Conservation (phyloP, 2,329 filamentous ascomycete species). For the Parascedosporium putredinis region DNA sequence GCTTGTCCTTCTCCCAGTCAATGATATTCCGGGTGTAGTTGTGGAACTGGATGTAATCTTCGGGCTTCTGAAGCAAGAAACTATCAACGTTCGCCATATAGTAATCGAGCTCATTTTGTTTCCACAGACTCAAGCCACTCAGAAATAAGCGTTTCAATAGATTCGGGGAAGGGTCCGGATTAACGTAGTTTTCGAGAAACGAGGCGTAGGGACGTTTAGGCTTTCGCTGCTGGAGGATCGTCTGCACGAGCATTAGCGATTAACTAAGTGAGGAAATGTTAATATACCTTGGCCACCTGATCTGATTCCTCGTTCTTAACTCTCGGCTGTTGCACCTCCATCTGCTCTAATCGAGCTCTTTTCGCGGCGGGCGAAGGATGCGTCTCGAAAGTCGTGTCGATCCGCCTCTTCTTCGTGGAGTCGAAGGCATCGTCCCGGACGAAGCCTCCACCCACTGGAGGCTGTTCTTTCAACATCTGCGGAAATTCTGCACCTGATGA, state of each 20-base stretch:
- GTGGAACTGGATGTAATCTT: slow-evolving; percentile 21
- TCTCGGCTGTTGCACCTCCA: neutral
- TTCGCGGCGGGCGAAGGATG: neutral
- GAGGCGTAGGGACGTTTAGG: slow-evolving; percentile 10
- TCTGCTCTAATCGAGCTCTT: neutral
- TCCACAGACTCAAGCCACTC: slow-evolving; percentile 19
- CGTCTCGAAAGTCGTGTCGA: neutral
- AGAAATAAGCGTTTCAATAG: slow-evolving; percentile 6
- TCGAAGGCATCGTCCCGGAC: neutral
- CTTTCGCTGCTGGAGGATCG: slow-evolving; percentile 7
- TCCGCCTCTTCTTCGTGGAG: neutral
- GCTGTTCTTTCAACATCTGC: neutral
- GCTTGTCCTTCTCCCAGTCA: slow-evolving; percentile 21
- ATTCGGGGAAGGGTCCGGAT: neutral
- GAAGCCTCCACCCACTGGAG: neutral
- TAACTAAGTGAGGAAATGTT: neutral
- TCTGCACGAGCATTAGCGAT: neutral
- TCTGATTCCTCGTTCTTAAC: neutral
- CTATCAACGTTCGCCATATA: slow-evolving; percentile 17
- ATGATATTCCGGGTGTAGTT: slow-evolving; percentile 24
- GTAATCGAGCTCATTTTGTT: slow-evolving; percentile 20
- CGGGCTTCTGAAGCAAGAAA: slow-evolving; percentile 20
- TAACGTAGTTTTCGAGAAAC: slow-evolving; percentile 11
- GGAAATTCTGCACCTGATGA: neutral
- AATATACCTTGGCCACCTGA: neutral